Evolutionary conservation across 2,329 filamentous ascomycete genomes (phyloP), one percentile per base, ranked within the genome.

Genomic region (Fusarium algeriense): DNA sequence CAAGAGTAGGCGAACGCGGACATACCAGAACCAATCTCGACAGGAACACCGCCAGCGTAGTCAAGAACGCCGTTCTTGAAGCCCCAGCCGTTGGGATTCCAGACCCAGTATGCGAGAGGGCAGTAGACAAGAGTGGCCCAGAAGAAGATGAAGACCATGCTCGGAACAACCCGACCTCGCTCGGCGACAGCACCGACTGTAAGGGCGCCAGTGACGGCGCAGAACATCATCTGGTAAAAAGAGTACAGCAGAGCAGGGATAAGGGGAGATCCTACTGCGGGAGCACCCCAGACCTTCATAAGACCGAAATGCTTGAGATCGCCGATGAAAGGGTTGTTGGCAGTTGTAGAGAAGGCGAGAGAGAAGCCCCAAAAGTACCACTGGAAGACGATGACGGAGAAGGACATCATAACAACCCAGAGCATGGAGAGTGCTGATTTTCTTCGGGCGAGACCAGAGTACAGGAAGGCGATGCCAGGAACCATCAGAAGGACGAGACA

Each of bases 291-390:
- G 4, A 94, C 93, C 78, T 94, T 93, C 86, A 89, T 91, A 76
- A 99, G 87, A 68, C 94, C 96, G 76, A 98, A 97, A 81, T 97
- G 93, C 75, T 91, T 88, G 60, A 99, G 84, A 80, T 98, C 90
- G 60, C 96, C 96, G 78, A 99, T 98, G 84, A 93, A 98, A 57
- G 93, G 92, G 83, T 93, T 98, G 74, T 89, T 94, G 7, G 91
- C 93, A 17, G 90, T 90, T 45, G 88, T 86, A 78, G 93, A 96
- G 83, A 98, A 98, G 56, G 95, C 95, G 68, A 99, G 87, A 17
- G 95, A 97, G 83, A 97, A 99, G 40, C 96, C 96, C 95, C 96
- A 98, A 82, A 99, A 98, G 79, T 98, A 98, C 96, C 96, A 99
- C 85, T 99, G 96, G 85, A 99, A 98, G 61, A 93, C 92, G 80